Percentiles rank a stretch among this genome's conserved stretches.
Evolutionary conservation across 169 alveolate genomes (phyloP).

Genomic region (Plasmodium adleri): DNA sequence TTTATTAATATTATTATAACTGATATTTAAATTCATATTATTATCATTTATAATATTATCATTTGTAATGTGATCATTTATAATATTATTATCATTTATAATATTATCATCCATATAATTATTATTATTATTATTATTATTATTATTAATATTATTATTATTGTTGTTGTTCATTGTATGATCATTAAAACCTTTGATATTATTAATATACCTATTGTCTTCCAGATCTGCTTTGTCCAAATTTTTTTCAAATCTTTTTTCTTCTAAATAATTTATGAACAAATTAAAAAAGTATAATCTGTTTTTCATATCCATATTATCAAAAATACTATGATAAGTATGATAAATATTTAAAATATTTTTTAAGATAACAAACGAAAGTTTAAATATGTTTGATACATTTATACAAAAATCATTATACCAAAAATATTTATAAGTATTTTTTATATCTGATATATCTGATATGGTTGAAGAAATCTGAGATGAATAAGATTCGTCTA

Average conservation of each 20-base stretch:
- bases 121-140: no score
- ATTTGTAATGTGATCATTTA: no score
- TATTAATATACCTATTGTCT: not conserved
- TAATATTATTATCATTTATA: no score
- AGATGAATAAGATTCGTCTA: conserved; percentile 35
- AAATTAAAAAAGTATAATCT: conserved; percentile 22
- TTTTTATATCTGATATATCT: conserved; percentile 21
- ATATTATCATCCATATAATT: no score
- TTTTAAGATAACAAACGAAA: conserved; percentile 64
- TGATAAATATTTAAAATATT: conserved; percentile 37
- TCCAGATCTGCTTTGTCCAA: conserved; percentile 30
- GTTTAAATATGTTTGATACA: conserved; percentile 48
- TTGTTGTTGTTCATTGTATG: no score
- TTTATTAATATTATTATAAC: no score
- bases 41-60: no score
- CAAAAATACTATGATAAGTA: not conserved
- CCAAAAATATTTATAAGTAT: conserved; percentile 4
- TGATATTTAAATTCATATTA: no score
- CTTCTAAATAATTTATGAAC: conserved; percentile 56
- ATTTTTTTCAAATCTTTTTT: conserved; percentile 59
- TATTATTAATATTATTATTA: no score
- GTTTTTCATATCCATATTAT: conserved; percentile 4
- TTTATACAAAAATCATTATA: conserved; percentile 65
- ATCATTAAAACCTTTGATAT: no score
- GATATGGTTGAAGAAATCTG: conserved; percentile 35